These are phyloP conservation scores for Moesziomyces globuligerus DNA, from an alignment of 1,284 basidiomycete species.

Conservation along the genomic window DNA sequence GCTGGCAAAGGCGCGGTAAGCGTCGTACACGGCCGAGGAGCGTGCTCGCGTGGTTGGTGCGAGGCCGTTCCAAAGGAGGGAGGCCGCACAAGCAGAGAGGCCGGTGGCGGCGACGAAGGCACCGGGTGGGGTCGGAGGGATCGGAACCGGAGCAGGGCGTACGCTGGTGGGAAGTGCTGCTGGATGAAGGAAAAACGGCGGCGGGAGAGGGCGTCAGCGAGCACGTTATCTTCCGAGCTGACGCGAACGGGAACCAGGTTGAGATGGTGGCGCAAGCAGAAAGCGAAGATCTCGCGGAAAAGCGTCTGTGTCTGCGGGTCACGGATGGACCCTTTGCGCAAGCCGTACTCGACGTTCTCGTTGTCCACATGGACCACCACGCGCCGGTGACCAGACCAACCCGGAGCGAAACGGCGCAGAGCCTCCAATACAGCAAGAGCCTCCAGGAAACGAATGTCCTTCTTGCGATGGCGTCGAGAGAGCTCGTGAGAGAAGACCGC, in stretches of 20 bases:
- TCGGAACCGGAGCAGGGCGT: not conserved
- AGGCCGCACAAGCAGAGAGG: not conserved
- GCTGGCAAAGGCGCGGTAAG: not conserved
- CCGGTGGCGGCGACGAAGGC: not conserved
- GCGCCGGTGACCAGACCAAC: too few species aligned
- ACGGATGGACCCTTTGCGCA: too few species aligned
- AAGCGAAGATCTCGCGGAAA: too few species aligned
- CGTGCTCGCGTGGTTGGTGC: not conserved
- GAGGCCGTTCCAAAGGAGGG: not conserved
- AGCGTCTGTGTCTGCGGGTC: too few species aligned
- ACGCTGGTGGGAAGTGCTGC: not conserved
- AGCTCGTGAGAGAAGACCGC: not conserved
- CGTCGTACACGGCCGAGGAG: not conserved
- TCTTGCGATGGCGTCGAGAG: not conserved
- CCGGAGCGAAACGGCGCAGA: too few species aligned
- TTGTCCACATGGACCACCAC: too few species aligned
- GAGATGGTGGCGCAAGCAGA: too few species aligned
- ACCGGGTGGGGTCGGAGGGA: too few species aligned
- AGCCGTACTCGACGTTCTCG: too few species aligned
- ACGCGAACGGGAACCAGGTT: not conserved
- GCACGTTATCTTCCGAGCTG: not conserved
- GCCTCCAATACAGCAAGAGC: constrained; percentile 1
- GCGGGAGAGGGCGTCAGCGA: constrained; percentile 4
- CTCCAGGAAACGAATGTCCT: constrained; percentile 9
- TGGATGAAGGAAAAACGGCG: not conserved